These are phyloP conservation scores for Ascochyta clinopodiicola DNA, from an alignment of 2,329 filamentous ascomycete species.

Conservation along the genomic window DNA sequence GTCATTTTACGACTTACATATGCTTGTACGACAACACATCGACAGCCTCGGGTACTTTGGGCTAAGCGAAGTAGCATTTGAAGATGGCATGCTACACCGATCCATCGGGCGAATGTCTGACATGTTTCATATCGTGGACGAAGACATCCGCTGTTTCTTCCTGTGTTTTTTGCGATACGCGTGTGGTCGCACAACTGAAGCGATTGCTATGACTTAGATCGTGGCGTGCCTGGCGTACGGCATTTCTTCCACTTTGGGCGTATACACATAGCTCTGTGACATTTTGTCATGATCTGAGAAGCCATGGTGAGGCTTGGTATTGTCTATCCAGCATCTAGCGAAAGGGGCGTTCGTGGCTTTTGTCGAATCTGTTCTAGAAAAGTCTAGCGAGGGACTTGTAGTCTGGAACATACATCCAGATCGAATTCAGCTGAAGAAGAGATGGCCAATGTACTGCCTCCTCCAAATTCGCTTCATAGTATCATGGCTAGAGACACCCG, in stretches of 20 bases:
- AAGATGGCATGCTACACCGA: neutral
- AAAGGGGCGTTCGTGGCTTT: neutral
- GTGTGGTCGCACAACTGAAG: too few species aligned
- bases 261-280: neutral
- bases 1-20: neutral
- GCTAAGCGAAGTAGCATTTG: neutral
- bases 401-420: neutral
- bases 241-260: slow-evolving; percentile 2
- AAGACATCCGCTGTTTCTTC: neutral
- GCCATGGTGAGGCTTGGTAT: neutral
- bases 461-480: too few species aligned
- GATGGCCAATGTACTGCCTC: too few species aligned
- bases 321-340: neutral
- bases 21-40: neutral
- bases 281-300: neutral
- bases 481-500: too few species aligned
- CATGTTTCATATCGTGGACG: neutral
- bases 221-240: slow-evolving; percentile 14
- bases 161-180: too few species aligned
- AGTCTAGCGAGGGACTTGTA: neutral
- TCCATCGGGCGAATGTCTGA: neutral
- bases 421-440: neutral
- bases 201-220: neutral
- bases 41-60: neutral
- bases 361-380: slow-evolving; percentile 4